Percentiles rank a stretch among this genome's conserved stretches.
Evolutionary conservation across 148 eudicot genomes (phyloP).

Genomic region (Chenopodium quinoa): DNA sequence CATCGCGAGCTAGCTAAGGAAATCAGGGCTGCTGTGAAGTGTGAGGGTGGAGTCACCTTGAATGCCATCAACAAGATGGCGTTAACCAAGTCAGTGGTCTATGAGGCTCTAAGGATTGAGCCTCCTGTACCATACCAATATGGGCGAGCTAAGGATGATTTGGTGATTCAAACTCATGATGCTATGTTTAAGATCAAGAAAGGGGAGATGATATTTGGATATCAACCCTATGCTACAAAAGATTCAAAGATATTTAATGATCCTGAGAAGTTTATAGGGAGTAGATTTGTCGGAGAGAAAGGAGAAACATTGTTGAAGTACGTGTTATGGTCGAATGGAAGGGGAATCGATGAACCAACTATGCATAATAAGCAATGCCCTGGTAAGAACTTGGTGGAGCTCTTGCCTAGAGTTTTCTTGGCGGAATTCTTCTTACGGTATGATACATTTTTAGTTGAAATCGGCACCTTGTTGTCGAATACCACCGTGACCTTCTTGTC

Average conservation of each 20-base stretch:
- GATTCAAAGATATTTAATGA: slow-evolving; percentile 46
- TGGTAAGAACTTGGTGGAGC: slow-evolving; percentile 56
- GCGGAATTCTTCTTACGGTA: slow-evolving; percentile 59
- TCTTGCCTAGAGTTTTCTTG: slow-evolving; percentile 45
- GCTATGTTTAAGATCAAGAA: slow-evolving; percentile 43
- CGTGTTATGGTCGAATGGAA: slow-evolving; percentile 63
- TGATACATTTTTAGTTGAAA: slow-evolving; percentile 43
- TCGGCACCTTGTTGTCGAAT: slow-evolving; percentile 2
- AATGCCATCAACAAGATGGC: slow-evolving; percentile 46
- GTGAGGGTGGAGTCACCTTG: slow-evolving; percentile 42
- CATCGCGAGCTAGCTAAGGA: slow-evolving; percentile 47
- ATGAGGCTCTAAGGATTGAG: slow-evolving; percentile 51
- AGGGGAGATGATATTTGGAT: slow-evolving; percentile 62
- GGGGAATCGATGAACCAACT: slow-evolving; percentile 50
- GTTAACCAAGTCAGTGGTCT: slow-evolving; percentile 50
- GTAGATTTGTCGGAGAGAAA: slow-evolving; percentile 49
- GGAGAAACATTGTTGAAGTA: slow-evolving; percentile 48
- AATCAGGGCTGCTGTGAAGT: slow-evolving; percentile 41
- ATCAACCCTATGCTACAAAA: slow-evolving; percentile 50
- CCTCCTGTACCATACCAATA: slow-evolving; percentile 62
- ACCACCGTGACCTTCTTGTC: slow-evolving; percentile 32
- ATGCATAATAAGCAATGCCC: slow-evolving; percentile 57
- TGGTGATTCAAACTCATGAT: slow-evolving; percentile 48
- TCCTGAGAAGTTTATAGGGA: slow-evolving; percentile 44
- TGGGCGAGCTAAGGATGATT: slow-evolving; percentile 47